phyloP scores from a whole-genome alignment of 2,329 filamentous ascomycete species.

The Alternaria sp. region DNA sequence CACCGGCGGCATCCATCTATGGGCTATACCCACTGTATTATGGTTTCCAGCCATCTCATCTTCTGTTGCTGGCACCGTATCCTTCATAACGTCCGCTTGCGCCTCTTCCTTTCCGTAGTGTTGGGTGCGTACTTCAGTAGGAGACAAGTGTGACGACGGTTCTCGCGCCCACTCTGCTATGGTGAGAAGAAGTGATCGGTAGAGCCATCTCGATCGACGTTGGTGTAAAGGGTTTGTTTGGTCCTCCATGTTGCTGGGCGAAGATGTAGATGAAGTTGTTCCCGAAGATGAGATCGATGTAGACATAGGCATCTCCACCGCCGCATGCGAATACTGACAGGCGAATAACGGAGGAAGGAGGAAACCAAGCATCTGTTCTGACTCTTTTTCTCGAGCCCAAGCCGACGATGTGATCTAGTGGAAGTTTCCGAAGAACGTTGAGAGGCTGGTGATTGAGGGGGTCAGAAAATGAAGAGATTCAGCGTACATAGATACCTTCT shows the following conservation, averaged over 20 bases:
- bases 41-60: background rate
- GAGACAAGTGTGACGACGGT: background rate
- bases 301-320: background rate
- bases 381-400: background rate
- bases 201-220: background rate
- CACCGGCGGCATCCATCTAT: background rate
- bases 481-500: background rate
- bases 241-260: background rate
- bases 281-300: background rate
- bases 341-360: background rate
- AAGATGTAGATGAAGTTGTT: background rate
- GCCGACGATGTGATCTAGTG: background rate
- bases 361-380: background rate
- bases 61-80: background rate
- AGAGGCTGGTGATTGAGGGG: background rate
- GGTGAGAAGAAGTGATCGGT: background rate
- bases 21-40: background rate
- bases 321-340: background rate
- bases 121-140: background rate
- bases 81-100: background rate
- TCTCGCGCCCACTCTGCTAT: conserved; percentile 1
- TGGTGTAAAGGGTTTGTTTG: background rate
- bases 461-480: background rate
- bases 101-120: background rate
- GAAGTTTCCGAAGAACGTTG: background rate